Base-by-base conservation (phyloP, 108 stramenopile species). In the Nitzschia palea region DNA sequence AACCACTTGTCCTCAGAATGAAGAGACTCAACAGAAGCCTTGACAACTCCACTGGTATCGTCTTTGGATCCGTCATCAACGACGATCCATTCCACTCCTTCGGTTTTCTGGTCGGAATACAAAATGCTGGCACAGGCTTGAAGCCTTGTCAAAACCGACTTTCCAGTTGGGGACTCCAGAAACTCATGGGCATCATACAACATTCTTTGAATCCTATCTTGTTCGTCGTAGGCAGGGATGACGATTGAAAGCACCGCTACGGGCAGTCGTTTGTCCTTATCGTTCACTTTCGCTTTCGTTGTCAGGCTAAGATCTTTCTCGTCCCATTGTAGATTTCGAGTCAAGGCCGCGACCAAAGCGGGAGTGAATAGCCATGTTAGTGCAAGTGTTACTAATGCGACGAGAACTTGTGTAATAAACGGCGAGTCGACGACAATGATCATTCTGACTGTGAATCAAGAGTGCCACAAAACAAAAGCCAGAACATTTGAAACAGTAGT, bases 211-310 rank as follows among this genome's bases (percentile, higher is more conserved):
- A 98, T 80, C 30, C 97, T 79, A 12, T 82, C 82, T 63, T 93
- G 83, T 79, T 98, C 97, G 68, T 98, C 96, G 84, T 96, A 96
- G 8, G 97, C 97, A 18, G 97, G 97, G 33, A 98, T 87, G 18
- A 98, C 79, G 2, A 97, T 67, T n/a, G 91, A 86, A 1, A 95
- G 68, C 14, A 79, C 57, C n/a, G n/a, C n/a, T n/a, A n/a, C n/a
- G 25, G 71, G 58, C 62, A 60, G 65, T 43, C 44, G 8, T 14
- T 40, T 40, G 8, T 40, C 14, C 37, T 40, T 40, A 48, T 48
- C 47, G 22, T 48, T 48, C 18, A 12, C 45, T 3, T 3, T 20
- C n/a, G 18, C 4, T 12, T 58, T 18, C 15, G 3, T 35, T 27
- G 28, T 32, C 12, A 30, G 3, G 22, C 31, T 31, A 26, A 68